Conservation (phyloP, 1,284 basidiomycete genomes). For the Rhodotorula sp. region DNA sequence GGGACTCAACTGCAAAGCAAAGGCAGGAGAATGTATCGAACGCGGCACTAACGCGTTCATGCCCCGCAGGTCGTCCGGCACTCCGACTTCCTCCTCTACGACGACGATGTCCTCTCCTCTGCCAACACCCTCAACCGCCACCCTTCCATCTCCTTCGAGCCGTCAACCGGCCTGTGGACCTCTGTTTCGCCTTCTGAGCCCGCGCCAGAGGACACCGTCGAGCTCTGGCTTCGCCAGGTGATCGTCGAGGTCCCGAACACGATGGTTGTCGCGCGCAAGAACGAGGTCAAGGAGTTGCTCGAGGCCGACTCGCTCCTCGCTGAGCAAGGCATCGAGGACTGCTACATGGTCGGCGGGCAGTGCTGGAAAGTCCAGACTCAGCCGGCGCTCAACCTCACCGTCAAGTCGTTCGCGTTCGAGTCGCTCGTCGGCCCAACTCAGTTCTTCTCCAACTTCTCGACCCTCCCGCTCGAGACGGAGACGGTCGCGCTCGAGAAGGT, state of each 20-base stretch:
- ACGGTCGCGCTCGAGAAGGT: conserved; percentile 32
- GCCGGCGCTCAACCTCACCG: conserved; percentile 32
- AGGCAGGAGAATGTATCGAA: neutral
- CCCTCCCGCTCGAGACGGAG: conserved; percentile 22
- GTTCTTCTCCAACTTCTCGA: conserved; percentile 29
- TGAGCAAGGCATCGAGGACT: conserved; percentile 29
- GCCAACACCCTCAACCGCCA: conserved; percentile 21
- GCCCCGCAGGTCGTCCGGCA: conserved; percentile 35
- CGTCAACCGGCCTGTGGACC: conserved; percentile 36
- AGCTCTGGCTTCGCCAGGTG: conserved; percentile 40
- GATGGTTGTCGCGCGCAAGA: conserved; percentile 18
- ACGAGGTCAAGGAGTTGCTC: conserved; percentile 28
- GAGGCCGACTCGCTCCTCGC: conserved; percentile 22
- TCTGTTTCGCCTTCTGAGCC: conserved; percentile 25
- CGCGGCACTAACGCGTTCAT: neutral
- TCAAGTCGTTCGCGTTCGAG: conserved; percentile 35
- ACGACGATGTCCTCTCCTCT: conserved; percentile 27
- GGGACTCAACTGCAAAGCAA: neutral
- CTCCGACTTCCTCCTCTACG: conserved; percentile 41
- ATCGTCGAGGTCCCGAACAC: conserved; percentile 35
- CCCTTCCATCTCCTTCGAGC: conserved; percentile 33
- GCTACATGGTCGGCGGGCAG: conserved; percentile 26
- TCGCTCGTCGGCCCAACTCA: conserved; percentile 31
- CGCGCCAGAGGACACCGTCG: conserved; percentile 15
- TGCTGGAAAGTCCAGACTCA: conserved; percentile 37